These are phyloP conservation scores for Lasiodiplodia hormozganensis DNA, from an alignment of 2,329 filamentous ascomycete species.

Conservation along the genomic window DNA sequence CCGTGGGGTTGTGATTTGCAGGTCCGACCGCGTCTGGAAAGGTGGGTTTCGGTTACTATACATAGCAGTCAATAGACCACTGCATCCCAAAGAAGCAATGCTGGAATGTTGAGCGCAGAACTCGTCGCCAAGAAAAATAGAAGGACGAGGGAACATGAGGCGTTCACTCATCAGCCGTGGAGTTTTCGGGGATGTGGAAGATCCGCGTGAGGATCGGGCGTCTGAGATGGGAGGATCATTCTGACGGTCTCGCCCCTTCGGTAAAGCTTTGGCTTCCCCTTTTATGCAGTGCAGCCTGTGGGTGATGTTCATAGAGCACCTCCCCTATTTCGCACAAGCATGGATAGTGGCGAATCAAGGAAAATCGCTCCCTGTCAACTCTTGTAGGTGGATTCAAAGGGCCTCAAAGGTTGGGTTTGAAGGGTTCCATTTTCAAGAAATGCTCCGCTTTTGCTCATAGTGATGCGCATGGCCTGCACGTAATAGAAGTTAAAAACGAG, in stretches of 20 bases:
- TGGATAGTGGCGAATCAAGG: background rate
- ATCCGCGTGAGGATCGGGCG: slow-evolving; percentile 9
- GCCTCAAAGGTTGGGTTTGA: background rate
- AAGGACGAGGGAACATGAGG: background rate
- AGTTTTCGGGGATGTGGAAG: background rate
- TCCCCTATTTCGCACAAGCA: background rate
- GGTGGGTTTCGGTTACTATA: background rate
- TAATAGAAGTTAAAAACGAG: background rate
- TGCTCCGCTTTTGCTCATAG: background rate
- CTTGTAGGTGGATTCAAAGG: background rate
- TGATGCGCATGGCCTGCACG: background rate
- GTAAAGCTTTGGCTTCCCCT: background rate
- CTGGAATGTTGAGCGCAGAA: background rate
- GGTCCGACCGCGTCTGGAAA: background rate
- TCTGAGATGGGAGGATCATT: background rate
- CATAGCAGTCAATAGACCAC: slow-evolving; percentile 19
- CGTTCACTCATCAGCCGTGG: background rate
- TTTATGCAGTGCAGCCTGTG: background rate
- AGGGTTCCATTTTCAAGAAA: background rate
- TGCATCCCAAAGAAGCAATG: background rate
- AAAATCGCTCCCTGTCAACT: background rate
- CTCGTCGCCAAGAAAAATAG: background rate
- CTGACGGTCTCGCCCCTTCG: background rate
- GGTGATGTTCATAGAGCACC: background rate
- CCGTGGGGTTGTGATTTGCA: slow-evolving; percentile 21